These are phyloP conservation scores for Kalanchoe fedtschenkoi DNA, from an alignment of 164 flowering plant genomes.

Conservation along the genomic window DNA sequence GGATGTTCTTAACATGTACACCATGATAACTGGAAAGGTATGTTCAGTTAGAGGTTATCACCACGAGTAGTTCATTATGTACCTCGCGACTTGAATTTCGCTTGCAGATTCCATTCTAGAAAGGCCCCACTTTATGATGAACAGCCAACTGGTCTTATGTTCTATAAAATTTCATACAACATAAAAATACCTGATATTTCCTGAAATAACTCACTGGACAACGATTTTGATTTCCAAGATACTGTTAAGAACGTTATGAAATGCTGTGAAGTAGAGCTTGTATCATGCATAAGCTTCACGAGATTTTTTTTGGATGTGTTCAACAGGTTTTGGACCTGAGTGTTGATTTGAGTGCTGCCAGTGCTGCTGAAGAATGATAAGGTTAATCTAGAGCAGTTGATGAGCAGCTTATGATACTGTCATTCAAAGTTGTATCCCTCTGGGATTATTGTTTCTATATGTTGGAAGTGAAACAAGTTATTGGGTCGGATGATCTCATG, in stretches of 20 bases:
- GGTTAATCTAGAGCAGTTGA: neutral
- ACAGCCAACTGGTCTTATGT: neutral
- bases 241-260: neutral
- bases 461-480: neutral
- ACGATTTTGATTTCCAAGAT: neutral
- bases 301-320: neutral
- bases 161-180: neutral
- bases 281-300: neutral
- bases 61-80: neutral
- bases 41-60: neutral
- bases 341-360: slow-evolving; percentile 79
- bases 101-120: neutral
- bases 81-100: too few species aligned
- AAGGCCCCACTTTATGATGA: neutral
- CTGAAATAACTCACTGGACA: too few species aligned
- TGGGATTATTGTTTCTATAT: neutral
- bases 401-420: neutral
- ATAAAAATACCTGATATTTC: too few species aligned
- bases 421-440: neutral
- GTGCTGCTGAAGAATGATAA: slow-evolving; percentile 72
- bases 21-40: slow-evolving; percentile 88
- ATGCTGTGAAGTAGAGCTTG: neutral
- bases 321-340: slow-evolving; percentile 63
- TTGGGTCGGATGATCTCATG: neutral
- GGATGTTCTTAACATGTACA: slow-evolving; percentile 84